Evolutionary conservation across 306 rosid species (phyloP), one percentile per base, ranked within the genome.

Genomic region (Medicago arabica): DNA sequence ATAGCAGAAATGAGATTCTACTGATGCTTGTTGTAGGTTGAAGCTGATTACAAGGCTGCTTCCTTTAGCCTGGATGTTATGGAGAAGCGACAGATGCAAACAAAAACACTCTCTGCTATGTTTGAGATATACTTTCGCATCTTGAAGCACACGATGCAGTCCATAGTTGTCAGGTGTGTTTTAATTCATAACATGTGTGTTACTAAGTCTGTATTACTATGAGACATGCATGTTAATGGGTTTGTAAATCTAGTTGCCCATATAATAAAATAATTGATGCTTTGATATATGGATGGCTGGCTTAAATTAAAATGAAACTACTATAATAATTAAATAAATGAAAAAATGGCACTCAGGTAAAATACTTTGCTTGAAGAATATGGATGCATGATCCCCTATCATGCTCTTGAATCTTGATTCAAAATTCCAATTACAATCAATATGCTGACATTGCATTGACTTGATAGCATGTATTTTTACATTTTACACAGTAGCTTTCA

Each of bases 21-120:
- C 28, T 70, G 49, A 53, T 82, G 80, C 47, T 77, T 76, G 78
- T 8, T 65, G 69, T 74, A 92, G 99, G 98, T 96, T 80, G 90
- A 82, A 82, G 98, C 99, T 62, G 98, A 92, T 78, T 96, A 96
- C 86, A 96, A 88, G 90, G 87, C 98, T 75, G 99, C 83, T 64
- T 88, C 96, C 50, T 87, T 89, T 75, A 80, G 92, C 15, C 88
- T 85, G 21, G 98, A 96, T 87, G 82, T 81, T 47, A 54, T 25
- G 66, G 97, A 89, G 87, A 84, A 59, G 86, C 87, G 87, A 86
- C 87, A 80, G 69, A 92, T 88, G 91, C 98, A 96, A 81, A 76
- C 99, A 40, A 90, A 90, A 74, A 88, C 97, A 31, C 99, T 92
- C 75, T 88, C 98, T 83, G 92, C 98, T 75, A 87, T 96, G 9